Evolutionary conservation across 2,329 filamentous ascomycete species (phyloP).

Genomic region (Aspergillus fructus): DNA sequence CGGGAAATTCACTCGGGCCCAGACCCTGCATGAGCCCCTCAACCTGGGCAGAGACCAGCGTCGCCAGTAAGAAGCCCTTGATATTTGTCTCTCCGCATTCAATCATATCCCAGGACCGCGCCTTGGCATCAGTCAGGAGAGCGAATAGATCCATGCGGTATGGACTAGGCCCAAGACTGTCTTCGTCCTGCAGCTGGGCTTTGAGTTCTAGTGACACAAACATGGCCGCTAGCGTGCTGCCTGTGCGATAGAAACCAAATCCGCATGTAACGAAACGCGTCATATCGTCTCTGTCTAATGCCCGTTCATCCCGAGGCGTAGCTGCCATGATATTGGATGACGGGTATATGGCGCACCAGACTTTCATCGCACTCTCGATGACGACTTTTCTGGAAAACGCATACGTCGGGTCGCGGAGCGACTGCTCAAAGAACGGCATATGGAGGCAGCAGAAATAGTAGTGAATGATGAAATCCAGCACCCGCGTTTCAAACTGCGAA

Average conservation of each 20-base stretch:
- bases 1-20: slow-evolving; percentile 33
- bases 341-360: slow-evolving; percentile 45
- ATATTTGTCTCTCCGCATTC: slow-evolving; percentile 55
- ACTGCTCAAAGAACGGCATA: slow-evolving; percentile 25
- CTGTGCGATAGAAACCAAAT: slow-evolving; percentile 28
- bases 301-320: slow-evolving; percentile 2
- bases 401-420: slow-evolving; percentile 24
- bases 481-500: slow-evolving; percentile 18
- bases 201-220: slow-evolving; percentile 27
- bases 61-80: slow-evolving; percentile 51
- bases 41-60: slow-evolving; percentile 43
- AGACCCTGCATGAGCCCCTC: slow-evolving; percentile 42
- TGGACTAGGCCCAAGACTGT: slow-evolving; percentile 24
- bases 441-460: slow-evolving; percentile 31
- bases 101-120: slow-evolving; percentile 44
- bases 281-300: slow-evolving; percentile 32
- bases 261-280: slow-evolving; percentile 40
- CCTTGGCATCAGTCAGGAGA: slow-evolving; percentile 41
- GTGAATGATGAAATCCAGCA: slow-evolving; percentile 29
- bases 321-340: slow-evolving; percentile 16
- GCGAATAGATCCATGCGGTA: slow-evolving; percentile 29
- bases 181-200: slow-evolving; percentile 28
- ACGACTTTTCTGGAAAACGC: slow-evolving; percentile 53
- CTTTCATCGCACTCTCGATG: slow-evolving; percentile 49
- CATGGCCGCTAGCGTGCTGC: slow-evolving; percentile 19